These are phyloP conservation scores for Sergeia podlipaevii DNA, from an alignment of 208 protist species.

Conservation along the genomic window DNA sequence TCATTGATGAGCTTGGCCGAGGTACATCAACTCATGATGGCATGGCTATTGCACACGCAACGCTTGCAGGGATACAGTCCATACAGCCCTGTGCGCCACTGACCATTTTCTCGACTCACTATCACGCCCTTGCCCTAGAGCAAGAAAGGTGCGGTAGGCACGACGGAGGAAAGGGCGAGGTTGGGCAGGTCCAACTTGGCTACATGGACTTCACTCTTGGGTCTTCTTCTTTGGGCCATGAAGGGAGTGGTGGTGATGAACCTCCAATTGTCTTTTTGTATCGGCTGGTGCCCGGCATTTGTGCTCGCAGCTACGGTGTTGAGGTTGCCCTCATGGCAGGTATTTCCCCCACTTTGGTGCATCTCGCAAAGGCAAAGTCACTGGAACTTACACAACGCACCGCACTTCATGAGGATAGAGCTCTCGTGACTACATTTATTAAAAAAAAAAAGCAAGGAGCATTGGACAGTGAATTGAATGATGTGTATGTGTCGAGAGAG, in stretches of 20 bases:
- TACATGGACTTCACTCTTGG: slow-evolving; percentile 85
- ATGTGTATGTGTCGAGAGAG: too few species aligned
- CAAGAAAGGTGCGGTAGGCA: slow-evolving; percentile 19
- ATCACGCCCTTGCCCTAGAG: slow-evolving; percentile 94
- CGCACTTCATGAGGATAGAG: slow-evolving; percentile 52
- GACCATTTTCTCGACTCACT: slow-evolving; percentile 97
- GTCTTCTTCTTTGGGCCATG: background rate
- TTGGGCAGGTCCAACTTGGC: slow-evolving; percentile 52
- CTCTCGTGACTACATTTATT: slow-evolving; percentile 12
- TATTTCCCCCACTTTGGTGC: slow-evolving; percentile 50
- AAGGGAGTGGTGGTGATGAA: slow-evolving; percentile 16
- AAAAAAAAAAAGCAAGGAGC: slow-evolving; percentile 4
- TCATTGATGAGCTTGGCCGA: slow-evolving; percentile 98
- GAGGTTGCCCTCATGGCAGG: slow-evolving; percentile 90
- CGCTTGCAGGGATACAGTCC: slow-evolving; percentile 73
- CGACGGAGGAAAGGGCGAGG: background rate
- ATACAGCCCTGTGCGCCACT: slow-evolving; percentile 47
- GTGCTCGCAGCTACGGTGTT: slow-evolving; percentile 87
- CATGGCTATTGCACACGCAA: slow-evolving; percentile 95
- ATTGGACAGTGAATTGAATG: background rate
- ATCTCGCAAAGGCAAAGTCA: slow-evolving; percentile 57
- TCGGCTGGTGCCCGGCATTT: slow-evolving; percentile 81
- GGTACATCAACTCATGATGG: slow-evolving; percentile 98
- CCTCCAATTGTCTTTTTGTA: slow-evolving; percentile 91
- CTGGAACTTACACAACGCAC: slow-evolving; percentile 51